These are phyloP conservation scores for Candida pseudofarinosa DNA, from an alignment of 805 yeast species.

Conservation along the genomic window DNA sequence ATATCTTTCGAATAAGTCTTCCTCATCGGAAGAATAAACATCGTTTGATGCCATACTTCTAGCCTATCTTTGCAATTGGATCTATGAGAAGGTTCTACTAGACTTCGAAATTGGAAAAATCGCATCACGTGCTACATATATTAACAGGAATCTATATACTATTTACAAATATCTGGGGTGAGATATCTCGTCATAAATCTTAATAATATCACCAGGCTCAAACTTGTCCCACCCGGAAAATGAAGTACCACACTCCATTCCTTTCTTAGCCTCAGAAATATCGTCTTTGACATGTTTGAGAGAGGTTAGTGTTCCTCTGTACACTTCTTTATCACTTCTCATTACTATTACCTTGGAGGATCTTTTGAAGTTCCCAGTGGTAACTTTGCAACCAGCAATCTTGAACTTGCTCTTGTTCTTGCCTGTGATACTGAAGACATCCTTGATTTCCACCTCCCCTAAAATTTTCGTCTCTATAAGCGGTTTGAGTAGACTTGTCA, in stretches of 20 bases:
- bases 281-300: conserved; percentile 82
- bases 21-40: conserved; percentile 55
- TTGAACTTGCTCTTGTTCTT: conserved; percentile 49
- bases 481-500: conserved; percentile 61
- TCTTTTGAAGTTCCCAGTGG: conserved; percentile 61
- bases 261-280: conserved; percentile 71
- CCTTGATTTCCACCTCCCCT: conserved; percentile 67
- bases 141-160: conserved; percentile 2
- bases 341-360: conserved; percentile 54
- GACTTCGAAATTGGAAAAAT: neutral
- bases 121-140: conserved; percentile 1
- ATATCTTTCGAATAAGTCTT: conserved; percentile 24
- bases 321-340: conserved; percentile 46
- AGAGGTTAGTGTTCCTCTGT: conserved; percentile 61
- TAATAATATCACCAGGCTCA: conserved; percentile 70
- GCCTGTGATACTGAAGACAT: conserved; percentile 64
- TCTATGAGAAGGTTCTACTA: neutral
- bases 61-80: neutral
- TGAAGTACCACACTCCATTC: conserved; percentile 85
- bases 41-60: conserved; percentile 33
- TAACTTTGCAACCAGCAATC: conserved; percentile 87
- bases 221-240: conserved; percentile 66
- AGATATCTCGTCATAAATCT: conserved; percentile 63
- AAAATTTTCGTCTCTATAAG: conserved; percentile 59
- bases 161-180: conserved; percentile 34